Evolutionary conservation across 225 moss, liverwort and hornwort species (phyloP), one percentile per base, ranked within the genome.

Genomic region (Climacium dendroides): DNA sequence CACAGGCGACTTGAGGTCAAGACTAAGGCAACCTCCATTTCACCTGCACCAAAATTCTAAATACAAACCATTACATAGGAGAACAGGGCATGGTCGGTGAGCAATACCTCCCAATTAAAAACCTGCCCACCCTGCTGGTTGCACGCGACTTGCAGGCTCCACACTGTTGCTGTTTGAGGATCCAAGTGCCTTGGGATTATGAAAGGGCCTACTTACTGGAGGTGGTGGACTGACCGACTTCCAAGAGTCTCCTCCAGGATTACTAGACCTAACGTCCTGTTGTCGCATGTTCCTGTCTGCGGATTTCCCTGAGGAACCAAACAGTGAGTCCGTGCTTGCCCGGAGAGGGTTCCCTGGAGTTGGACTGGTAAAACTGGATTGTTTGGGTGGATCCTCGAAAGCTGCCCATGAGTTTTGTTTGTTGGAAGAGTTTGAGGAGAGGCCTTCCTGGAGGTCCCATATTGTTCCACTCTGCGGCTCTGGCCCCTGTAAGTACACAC

Each of bases 41-140:
- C 67, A 66, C 69, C 84, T 65, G 29, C 64, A 89, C 84, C 53
- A 63, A 80, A 88, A 83, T 62, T 70, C 74, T 54, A 65, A 47
- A 83, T 19, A 59, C 80, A 73, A 61, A 63, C 52, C 81, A 86
- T 54, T 66, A 14, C 43, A 35, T 15, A 60, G 32, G 54, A 87
- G 81, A 35, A 58, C 18, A 71, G 63, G 80, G 72, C 70, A 80
- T 50, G 63, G 24, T 83, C 54, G 65, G 64, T 85, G 75, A 80
- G 41, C 25, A 79, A 72, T 72, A 19, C 69, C 78, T 83, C 78
- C 50, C 59, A 60, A 43, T 94, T 85, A 97, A 89, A 99, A 99
- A 48, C 98, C 98, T 88, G 98, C 97, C 98, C 98, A 99, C 69
- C 97, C 98, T 80, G 97, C 95, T 85, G 98, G 98, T 89, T 96